Conservation (phyloP, 164 flowering plant genomes). For the Piper betle region DNA sequence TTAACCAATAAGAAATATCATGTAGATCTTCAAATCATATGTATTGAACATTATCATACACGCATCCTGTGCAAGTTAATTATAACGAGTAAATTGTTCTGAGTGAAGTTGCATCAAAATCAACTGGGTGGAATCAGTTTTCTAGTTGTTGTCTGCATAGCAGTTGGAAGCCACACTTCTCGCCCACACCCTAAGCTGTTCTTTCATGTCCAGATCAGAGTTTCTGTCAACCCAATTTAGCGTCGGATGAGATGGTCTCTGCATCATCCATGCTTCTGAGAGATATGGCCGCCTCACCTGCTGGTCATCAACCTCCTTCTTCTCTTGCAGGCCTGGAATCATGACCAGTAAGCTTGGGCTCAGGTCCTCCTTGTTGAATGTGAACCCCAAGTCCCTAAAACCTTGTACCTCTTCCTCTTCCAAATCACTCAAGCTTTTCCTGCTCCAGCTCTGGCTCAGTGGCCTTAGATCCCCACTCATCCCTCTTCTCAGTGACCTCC, state of each 20-base stretch:
- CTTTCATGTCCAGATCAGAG: slow-evolving; percentile 50
- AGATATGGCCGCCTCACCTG: slow-evolving; percentile 35
- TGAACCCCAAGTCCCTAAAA: slow-evolving; percentile 50
- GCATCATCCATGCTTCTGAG: slow-evolving; percentile 47
- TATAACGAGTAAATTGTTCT: too few species aligned
- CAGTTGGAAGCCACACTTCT: slow-evolving; percentile 51
- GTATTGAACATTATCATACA: too few species aligned
- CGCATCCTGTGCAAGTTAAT: too few species aligned
- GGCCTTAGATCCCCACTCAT: slow-evolving; percentile 6
- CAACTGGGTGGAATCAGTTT: too few species aligned
- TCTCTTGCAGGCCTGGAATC: slow-evolving; percentile 45
- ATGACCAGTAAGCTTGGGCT: slow-evolving; percentile 28
- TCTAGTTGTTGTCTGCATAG: too few species aligned
- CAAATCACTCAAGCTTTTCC: slow-evolving; percentile 37
- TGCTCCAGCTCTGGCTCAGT: slow-evolving; percentile 11
- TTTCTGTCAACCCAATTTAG: slow-evolving; percentile 26
- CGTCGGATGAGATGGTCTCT: slow-evolving; percentile 21
- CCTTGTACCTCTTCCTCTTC: slow-evolving; percentile 49
- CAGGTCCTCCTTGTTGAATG: slow-evolving; percentile 27
- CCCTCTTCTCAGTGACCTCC: slow-evolving; percentile 14
- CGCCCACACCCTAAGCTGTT: slow-evolving; percentile 78
- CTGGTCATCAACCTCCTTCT: slow-evolving; percentile 10
- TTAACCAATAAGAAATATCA: too few species aligned
- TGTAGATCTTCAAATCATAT: too few species aligned
- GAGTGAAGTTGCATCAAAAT: too few species aligned